phyloP scores from a whole-genome alignment of 257 asterid genomes.

The Knoxia roxburghii region DNA sequence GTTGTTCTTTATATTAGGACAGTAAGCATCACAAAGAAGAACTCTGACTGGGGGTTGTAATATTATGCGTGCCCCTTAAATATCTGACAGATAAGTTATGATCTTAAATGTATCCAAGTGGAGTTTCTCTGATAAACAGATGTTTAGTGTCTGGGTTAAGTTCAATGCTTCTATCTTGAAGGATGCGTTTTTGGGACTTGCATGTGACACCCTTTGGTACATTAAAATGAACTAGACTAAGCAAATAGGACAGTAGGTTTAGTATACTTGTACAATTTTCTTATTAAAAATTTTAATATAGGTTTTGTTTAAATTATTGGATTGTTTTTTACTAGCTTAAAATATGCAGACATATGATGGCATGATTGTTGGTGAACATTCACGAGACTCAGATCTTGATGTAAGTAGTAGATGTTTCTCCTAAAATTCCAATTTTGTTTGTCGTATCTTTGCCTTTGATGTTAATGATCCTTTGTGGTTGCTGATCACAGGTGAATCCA shows the following conservation, averaged over 20 bases:
- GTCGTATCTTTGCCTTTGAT: neutral
- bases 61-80: too few relatives aligned
- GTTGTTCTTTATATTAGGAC: neutral
- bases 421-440: slow-evolving; percentile 2
- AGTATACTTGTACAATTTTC: neutral
- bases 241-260: neutral
- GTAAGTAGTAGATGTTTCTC: slow-evolving; percentile 40
- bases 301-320: neutral
- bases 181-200: neutral
- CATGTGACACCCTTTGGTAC: neutral
- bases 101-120: neutral
- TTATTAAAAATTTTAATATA: neutral
- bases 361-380: slow-evolving; percentile 98
- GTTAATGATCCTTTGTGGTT: slow-evolving; percentile 18
- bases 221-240: neutral
- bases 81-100: neutral
- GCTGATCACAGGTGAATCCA: slow-evolving; percentile 70
- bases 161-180: neutral
- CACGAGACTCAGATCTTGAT: slow-evolving; percentile 95
- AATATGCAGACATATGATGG: slow-evolving; percentile 88
- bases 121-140: neutral
- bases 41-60: neutral
- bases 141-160: neutral
- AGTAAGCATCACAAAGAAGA: neutral
- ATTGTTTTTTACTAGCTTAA: slow-evolving; percentile 1